These are phyloP conservation scores for Lizonia empirigonia DNA, from an alignment of 2,329 filamentous ascomycete species.

Conservation along the genomic window DNA sequence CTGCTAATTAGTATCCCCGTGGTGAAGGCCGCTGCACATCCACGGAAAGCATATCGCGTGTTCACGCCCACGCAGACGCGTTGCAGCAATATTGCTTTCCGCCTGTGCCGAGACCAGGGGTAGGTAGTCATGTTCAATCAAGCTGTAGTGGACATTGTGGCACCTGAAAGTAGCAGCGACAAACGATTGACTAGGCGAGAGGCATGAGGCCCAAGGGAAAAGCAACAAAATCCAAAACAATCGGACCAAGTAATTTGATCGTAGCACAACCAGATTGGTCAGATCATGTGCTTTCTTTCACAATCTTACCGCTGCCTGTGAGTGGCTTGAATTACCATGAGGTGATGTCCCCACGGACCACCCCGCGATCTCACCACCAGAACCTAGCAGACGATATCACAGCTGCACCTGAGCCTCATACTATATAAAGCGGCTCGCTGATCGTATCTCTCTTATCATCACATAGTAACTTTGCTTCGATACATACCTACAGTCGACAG, in stretches of 20 bases:
- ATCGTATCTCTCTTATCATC: neutral
- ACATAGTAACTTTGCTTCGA: neutral
- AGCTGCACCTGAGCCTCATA: constrained; percentile 1
- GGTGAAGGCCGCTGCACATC: neutral
- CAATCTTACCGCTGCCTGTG: neutral
- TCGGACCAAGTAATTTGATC: neutral
- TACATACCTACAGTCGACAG: neutral
- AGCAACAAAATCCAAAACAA: neutral
- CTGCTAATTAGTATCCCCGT: neutral
- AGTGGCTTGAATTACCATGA: constrained; percentile 3
- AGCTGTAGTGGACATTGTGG: neutral
- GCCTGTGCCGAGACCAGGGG: neutral
- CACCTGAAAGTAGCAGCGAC: neutral
- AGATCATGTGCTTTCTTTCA: neutral
- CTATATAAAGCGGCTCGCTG: neutral
- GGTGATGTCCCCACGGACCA: constrained; percentile 14
- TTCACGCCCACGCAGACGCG: neutral
- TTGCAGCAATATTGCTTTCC: neutral
- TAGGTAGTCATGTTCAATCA: neutral
- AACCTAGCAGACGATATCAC: neutral
- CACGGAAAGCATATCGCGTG: neutral
- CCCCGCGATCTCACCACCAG: constrained; percentile 16
- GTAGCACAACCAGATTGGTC: neutral
- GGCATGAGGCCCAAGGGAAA: no score
- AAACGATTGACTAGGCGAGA: neutral